These are phyloP conservation scores for Plantago elongata DNA, from an alignment of 257 asterid species.

Conservation along the genomic window DNA sequence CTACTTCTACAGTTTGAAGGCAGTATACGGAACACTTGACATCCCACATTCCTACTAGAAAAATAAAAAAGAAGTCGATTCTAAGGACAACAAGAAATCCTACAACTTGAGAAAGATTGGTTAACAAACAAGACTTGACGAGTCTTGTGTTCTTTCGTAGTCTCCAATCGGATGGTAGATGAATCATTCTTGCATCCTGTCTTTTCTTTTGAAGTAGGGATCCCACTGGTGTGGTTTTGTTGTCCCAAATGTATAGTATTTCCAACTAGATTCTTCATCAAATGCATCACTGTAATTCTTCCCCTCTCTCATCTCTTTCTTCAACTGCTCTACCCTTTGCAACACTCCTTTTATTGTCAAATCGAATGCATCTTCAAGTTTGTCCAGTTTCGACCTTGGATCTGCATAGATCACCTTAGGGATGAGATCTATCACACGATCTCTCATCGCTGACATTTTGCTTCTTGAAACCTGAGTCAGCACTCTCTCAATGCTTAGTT, in stretches of 20 bases:
- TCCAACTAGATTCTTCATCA: slow-evolving; percentile 71
- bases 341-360: slow-evolving; percentile 51
- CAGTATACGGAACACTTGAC: neutral
- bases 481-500: slow-evolving; percentile 42
- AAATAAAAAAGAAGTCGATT: neutral
- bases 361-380: slow-evolving; percentile 73
- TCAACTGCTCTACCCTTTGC: slow-evolving; percentile 37
- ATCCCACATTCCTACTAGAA: neutral
- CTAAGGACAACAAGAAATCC: neutral
- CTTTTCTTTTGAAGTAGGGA: slow-evolving; percentile 47
- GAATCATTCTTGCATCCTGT: neutral
- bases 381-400: slow-evolving; percentile 44
- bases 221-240: slow-evolving; percentile 68
- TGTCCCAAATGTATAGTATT: slow-evolving; percentile 60
- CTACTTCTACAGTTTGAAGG: neutral
- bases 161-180: neutral
- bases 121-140: neutral
- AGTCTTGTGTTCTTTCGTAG: neutral
- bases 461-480: slow-evolving; percentile 40
- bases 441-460: slow-evolving; percentile 57
- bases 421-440: slow-evolving; percentile 63
- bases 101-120: neutral
- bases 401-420: slow-evolving; percentile 69
- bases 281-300: slow-evolving; percentile 36
- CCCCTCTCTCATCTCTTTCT: slow-evolving; percentile 41